Base-by-base conservation (phyloP, 441 rosid species). In the Viola pubescens region DNA sequence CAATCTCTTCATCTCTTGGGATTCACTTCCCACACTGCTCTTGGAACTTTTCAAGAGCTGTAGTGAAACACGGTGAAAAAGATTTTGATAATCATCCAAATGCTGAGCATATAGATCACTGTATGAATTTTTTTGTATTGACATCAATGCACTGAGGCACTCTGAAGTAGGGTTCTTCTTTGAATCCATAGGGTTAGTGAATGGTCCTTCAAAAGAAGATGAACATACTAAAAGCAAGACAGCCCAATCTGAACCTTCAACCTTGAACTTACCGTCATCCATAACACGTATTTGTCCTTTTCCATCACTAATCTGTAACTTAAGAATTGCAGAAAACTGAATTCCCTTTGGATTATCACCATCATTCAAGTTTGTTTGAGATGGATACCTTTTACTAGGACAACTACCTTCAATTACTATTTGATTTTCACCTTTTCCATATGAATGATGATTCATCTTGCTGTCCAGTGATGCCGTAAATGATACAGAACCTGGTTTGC, bases 191-290 rank as follows among this genome's bases (percentile, higher is more conserved):
- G 98, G 98, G 62, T 70, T 72, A 0, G 81, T 81, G 69, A 90
- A 88, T n/a, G 97, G 95, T 16, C 96, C 96, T 6, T 82, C 95
- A 68, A 88, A 94, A 4, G 92, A 86, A 68, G 98, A 89, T 3
- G 91, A 80, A 74, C 94, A 83, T 10, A 73, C 75, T 16, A 90
- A 71, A 60, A 74, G 71, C 73, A 94, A 49, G 59, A 86, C 80
- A 26, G 87, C 97, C 95, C 92, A 94, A 68, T 90, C 97, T 0
- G 91, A 75, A 9, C 84, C 82, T 54, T 81, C 73, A 61, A 89
- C 87, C 64, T 77, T 83, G 74, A 94, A 71, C 73, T 75, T 86
- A 73, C 74, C 74, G 64, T 75, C 83, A 61, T 82, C 87, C 69
- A 82, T 61, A 68, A 72, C 71, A 60, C 69, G 52, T 55, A 85